Conservation (phyloP, 2,329 filamentous ascomycete species). For the Gremmenia infestans region DNA sequence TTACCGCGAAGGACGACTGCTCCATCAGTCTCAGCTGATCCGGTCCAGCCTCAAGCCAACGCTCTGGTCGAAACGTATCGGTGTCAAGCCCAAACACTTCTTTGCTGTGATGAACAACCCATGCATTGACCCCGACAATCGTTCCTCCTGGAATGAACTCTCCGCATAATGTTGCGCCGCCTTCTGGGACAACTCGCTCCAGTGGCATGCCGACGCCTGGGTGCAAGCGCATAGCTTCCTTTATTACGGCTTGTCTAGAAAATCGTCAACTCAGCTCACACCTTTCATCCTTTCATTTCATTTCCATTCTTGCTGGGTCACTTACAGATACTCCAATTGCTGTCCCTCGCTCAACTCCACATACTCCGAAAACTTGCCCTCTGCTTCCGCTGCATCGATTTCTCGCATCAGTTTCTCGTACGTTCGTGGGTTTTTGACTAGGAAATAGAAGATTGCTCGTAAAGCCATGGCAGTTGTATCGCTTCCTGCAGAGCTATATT, state of each 20-base stretch:
- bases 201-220: slow-evolving; percentile 43
- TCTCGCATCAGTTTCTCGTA: slow-evolving; percentile 10
- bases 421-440: slow-evolving; percentile 8
- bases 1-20: not conserved
- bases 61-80: not conserved
- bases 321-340: slow-evolving; percentile 10
- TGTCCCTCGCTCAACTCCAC: slow-evolving; percentile 3
- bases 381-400: slow-evolving; percentile 3
- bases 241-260: slow-evolving; percentile 41
- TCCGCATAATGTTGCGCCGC: slow-evolving; percentile 38
- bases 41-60: not conserved
- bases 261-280: not conserved
- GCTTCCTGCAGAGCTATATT: slow-evolving; percentile 8
- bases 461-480: slow-evolving; percentile 16
- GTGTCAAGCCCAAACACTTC: not conserved
- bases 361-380: slow-evolving; percentile 2
- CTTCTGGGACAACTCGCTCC: slow-evolving; percentile 41
- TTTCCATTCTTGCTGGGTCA: not conserved
- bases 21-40: not conserved
- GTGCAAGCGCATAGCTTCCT: slow-evolving; percentile 47
- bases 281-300: no score
- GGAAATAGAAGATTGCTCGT: slow-evolving; percentile 13
- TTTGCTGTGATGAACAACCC: not conserved
- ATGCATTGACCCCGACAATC: slow-evolving; percentile 31
- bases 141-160: slow-evolving; percentile 26